Evolutionary conservation across 768 basidiomycete species (phyloP), one percentile per base, ranked within the genome.

Genomic region (button mushroom (Agaricus bisporus)): DNA sequence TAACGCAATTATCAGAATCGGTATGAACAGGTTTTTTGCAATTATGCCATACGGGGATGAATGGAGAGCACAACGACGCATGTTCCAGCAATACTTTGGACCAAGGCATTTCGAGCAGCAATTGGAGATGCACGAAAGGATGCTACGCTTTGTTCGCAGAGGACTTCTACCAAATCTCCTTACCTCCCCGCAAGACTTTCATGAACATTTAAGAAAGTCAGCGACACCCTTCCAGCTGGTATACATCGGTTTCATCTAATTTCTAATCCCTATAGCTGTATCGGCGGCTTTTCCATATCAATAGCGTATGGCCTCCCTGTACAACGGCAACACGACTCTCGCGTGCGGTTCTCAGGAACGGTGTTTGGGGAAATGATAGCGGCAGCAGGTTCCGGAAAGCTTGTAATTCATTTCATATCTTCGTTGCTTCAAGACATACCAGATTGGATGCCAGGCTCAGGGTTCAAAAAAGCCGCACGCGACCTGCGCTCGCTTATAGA

Each of bases 61-160:
- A 15, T 68, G 64, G 48, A 55, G 57, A 11, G 52, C 49, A 37
- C 62, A 67, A 20, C 62, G 69, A 1, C 59, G 59, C n/a, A 54
- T 63, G 42, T 59, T 67, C 15, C 63, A 66, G 14, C 50, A 68
- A n/a, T 52, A 63, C 49, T 57, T 70, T 10, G 64, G 59, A 26
- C 46, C 10, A 44, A 46, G 38, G 20, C 26, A 22, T 22, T 20
- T 38, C 10, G 10, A 22, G 15, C 15, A 22, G 12, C n/a, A 26
- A 1, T 22, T 45, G 9, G 41, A 49, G 4, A 20, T 25, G 1
- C 29, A 49, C 5, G 41, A 49, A 5, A 25, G 41, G 25, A 38
- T 14, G 15, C 3, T 47, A 9, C 17, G 47, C 12, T 29, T 56
- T 12, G 42, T 39, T 5, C 28, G 48, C 0, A 46, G 28, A 17